Evolutionary conservation across 176 grass and related monocot genomes (phyloP).

Genomic region (Eragrostis nindensis): DNA sequence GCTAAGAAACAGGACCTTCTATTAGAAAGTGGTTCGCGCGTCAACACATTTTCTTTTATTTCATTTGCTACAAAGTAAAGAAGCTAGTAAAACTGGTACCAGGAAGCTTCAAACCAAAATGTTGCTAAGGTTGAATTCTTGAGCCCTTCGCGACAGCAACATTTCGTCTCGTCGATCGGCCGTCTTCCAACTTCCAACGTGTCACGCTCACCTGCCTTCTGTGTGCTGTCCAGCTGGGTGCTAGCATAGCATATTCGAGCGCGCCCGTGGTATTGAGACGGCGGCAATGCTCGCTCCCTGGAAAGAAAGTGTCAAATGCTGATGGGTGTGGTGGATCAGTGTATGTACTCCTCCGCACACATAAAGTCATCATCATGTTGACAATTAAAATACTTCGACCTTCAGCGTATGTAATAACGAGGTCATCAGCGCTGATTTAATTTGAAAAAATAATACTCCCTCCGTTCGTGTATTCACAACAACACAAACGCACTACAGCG

Average conservation of each 20-base stretch:
- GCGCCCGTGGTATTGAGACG: conserved; percentile 3
- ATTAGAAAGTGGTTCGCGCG: not conserved
- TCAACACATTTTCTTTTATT: not conserved
- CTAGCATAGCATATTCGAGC: too few relatives aligned
- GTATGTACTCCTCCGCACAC: too few relatives aligned
- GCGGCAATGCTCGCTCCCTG: not conserved
- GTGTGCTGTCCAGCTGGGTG: not conserved
- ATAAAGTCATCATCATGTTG: too few relatives aligned
- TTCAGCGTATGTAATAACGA: too few relatives aligned
- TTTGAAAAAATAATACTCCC: too few relatives aligned
- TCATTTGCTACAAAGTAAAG: not conserved
- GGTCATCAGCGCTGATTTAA: too few relatives aligned
- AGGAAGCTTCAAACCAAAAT: not conserved
- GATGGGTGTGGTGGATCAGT: too few relatives aligned
- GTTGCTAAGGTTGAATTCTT: not conserved
- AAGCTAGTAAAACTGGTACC: not conserved
- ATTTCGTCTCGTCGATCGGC: not conserved
- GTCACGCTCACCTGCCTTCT: not conserved
- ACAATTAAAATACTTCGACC: too few relatives aligned
- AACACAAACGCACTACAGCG: too few relatives aligned
- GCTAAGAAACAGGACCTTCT: not conserved
- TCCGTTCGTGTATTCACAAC: too few relatives aligned
- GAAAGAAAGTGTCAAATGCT: too few relatives aligned
- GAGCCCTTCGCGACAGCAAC: not conserved
- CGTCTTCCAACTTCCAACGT: not conserved